Percentiles rank a stretch among this genome's conserved stretches.
These are phyloP conservation scores for Candida methanosorbosa DNA, from an alignment of 805 yeast species.

Conservation along the genomic window DNA sequence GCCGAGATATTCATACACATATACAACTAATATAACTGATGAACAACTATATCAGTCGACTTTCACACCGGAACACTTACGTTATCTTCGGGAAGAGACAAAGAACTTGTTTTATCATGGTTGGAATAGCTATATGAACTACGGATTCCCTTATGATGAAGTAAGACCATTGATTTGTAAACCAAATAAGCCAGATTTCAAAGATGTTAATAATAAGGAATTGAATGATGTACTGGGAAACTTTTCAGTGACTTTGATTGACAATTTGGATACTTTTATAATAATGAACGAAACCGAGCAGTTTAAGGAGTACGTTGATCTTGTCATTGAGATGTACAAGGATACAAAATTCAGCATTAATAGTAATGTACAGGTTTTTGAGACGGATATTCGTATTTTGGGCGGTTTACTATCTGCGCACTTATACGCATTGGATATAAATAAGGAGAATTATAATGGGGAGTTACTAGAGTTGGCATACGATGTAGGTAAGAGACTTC, in stretches of 20 bases:
- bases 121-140: conserved; percentile 56
- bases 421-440: conserved; percentile 53
- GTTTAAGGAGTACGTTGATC: conserved; percentile 37
- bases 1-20: conserved; percentile 2
- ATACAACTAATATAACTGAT: conserved; percentile 11
- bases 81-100: conserved; percentile 33
- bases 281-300: conserved; percentile 55
- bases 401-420: conserved; percentile 82
- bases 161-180: conserved; percentile 65
- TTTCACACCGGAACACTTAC: conserved; percentile 16
- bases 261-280: conserved; percentile 71
- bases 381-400: conserved; percentile 68
- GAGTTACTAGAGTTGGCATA: conserved; percentile 61
- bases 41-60: conserved; percentile 16
- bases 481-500: conserved; percentile 63
- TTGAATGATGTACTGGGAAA: conserved; percentile 84
- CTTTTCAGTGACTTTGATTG: conserved; percentile 69
- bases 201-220: conserved; percentile 42
- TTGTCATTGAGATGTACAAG: conserved; percentile 27
- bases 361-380: conserved; percentile 81
- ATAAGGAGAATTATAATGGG: conserved; percentile 51
- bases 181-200: conserved; percentile 57
- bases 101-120: conserved; percentile 59
- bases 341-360: conserved; percentile 55
- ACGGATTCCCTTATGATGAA: conserved; percentile 80